Conservation (phyloP, 371 early-diverging fungal species). For the Lichtheimia hyalospora region DNA sequence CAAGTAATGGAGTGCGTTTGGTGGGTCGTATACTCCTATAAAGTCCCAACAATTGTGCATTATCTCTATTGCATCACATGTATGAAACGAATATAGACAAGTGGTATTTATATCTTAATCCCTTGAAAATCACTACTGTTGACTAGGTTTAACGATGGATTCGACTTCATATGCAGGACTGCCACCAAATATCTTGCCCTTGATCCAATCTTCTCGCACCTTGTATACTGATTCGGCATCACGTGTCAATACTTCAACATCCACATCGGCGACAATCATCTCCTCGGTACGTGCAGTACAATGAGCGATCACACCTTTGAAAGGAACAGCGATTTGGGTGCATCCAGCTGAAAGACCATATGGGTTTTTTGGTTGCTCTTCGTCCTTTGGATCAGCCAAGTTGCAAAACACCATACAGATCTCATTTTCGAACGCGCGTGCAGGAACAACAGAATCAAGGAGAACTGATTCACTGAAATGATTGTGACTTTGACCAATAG, state of each 20-base stretch:
- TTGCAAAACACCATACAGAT: slow-evolving; percentile 36
- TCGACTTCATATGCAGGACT: not conserved
- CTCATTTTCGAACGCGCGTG: slow-evolving; percentile 35
- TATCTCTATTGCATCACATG: too few species aligned
- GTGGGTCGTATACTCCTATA: too few species aligned
- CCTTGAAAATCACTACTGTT: too few species aligned
- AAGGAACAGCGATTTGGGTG: slow-evolving; percentile 37
- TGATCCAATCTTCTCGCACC: slow-evolving; percentile 31
- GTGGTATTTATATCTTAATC: too few species aligned
- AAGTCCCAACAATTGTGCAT: too few species aligned
- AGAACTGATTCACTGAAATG: slow-evolving; percentile 24
- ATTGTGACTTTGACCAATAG: slow-evolving; percentile 18
- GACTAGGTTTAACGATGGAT: not conserved
- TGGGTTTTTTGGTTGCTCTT: slow-evolving; percentile 5
- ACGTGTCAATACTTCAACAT: slow-evolving; percentile 19
- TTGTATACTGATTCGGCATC: slow-evolving; percentile 33
- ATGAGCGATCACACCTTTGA: slow-evolving; percentile 29
- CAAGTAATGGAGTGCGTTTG: too few species aligned
- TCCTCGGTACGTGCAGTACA: slow-evolving; percentile 23
- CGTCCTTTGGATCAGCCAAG: slow-evolving; percentile 8
- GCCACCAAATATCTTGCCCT: slow-evolving; percentile 24
- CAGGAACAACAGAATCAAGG: slow-evolving; percentile 24
- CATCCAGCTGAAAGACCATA: slow-evolving; percentile 23
- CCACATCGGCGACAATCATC: slow-evolving; percentile 32
- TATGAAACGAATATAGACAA: too few species aligned